Percentiles rank a stretch among this genome's conserved stretches.
Evolutionary conservation across 1,284 basidiomycete species (phyloP).

Genomic region (Melampsora abietis-canadensis): DNA sequence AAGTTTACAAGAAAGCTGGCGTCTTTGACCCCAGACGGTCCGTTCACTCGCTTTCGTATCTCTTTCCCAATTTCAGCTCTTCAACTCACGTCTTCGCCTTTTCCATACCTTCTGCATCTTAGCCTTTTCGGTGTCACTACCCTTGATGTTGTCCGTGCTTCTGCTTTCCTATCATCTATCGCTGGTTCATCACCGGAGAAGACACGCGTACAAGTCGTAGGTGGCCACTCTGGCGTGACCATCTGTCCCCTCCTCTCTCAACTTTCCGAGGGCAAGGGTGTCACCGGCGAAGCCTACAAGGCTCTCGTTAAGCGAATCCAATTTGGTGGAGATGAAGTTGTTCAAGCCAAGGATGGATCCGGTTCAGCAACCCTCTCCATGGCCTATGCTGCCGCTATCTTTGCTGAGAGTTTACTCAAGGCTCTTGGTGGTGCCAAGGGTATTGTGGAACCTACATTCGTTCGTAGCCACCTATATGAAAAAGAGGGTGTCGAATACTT

Average conservation of each 20-base stretch:
- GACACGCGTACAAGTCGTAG: slow-evolving; percentile 49
- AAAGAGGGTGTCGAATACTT: slow-evolving; percentile 73
- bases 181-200: slow-evolving; percentile 62
- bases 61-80: not conserved
- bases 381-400: slow-evolving; percentile 83
- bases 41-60: slow-evolving; percentile 41
- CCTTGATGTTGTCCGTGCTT: slow-evolving; percentile 93
- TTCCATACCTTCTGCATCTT: not conserved
- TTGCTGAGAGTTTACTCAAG: slow-evolving; percentile 72
- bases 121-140: slow-evolving; percentile 97
- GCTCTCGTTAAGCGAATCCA: slow-evolving; percentile 82
- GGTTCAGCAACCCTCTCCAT: slow-evolving; percentile 83
- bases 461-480: slow-evolving; percentile 73
- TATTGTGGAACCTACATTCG: slow-evolving; percentile 77
- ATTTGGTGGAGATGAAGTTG: slow-evolving; percentile 91
- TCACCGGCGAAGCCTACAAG: slow-evolving; percentile 59
- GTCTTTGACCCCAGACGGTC: slow-evolving; percentile 87
- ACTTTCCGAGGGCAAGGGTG: slow-evolving; percentile 64
- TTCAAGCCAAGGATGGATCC: slow-evolving; percentile 84
- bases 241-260: slow-evolving; percentile 96
- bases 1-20: slow-evolving; percentile 87
- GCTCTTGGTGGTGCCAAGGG: slow-evolving; percentile 85
- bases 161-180: slow-evolving; percentile 85
- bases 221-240: slow-evolving; percentile 48
- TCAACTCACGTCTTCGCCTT: not conserved